These are phyloP conservation scores for Xenoacremonium recifei DNA, from an alignment of 2,329 filamentous ascomycete genomes.

Conservation along the genomic window DNA sequence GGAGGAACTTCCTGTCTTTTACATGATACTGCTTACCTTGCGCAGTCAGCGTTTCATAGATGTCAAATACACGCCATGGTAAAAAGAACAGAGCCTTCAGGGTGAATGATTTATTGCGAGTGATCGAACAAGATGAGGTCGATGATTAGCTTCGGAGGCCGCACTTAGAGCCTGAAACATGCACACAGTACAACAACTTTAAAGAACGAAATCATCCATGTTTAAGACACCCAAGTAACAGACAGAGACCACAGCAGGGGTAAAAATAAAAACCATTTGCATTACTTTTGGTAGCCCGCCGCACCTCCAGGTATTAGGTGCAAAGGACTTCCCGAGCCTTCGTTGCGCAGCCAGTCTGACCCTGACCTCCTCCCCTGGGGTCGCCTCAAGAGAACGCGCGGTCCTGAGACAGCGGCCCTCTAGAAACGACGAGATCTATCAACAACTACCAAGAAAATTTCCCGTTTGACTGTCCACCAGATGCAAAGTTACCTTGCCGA, in stretches of 20 bases:
- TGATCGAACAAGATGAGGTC: too few relatives aligned
- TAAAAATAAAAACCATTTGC: conserved; percentile 37
- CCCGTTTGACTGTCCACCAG: conserved; percentile 28
- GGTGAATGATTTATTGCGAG: background rate
- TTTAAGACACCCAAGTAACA: conserved; percentile 38
- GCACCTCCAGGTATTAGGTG: conserved; percentile 37
- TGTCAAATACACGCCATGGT: background rate
- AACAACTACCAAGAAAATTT: conserved; percentile 35
- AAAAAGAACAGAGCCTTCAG: background rate
- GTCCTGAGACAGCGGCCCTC: conserved; percentile 27
- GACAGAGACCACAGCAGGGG: conserved; percentile 32
- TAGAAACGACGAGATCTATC: conserved; percentile 42
- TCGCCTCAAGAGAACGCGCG: conserved; percentile 29
- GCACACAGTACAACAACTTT: background rate
- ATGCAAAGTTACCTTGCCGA: conserved; percentile 24
- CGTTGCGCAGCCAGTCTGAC: conserved; percentile 35
- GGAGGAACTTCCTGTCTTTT: background rate
- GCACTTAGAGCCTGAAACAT: too few relatives aligned
- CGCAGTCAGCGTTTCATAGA: background rate
- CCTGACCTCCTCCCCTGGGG: conserved; percentile 29
- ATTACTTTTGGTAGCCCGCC: conserved; percentile 44
- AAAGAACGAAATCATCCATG: conserved; percentile 29
- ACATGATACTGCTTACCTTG: background rate
- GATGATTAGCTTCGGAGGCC: too few relatives aligned
- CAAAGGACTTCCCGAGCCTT: conserved; percentile 38